Base-by-base conservation (phyloP, 495 filamentous ascomycete genomes). In the Tuber melanosporum region DNA sequence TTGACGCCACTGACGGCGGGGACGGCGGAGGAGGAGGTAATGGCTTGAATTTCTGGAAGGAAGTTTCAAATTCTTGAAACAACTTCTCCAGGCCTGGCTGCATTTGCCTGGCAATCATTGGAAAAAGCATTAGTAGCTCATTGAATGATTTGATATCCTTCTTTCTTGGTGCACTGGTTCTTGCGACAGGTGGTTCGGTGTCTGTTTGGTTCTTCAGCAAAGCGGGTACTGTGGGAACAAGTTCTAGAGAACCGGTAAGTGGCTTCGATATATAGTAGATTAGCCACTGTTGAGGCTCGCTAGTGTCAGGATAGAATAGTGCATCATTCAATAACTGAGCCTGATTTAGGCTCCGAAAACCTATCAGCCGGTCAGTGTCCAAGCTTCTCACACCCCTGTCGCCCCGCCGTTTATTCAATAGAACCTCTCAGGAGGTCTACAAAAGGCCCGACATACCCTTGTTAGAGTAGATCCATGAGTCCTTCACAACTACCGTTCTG, bases 51-150 rank as follows among this genome's bases (percentile, higher is more conserved):
- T 92, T 94, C 77, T 96, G 92, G 75, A 97, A 91, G 69, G 94
- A 91, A 66, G 89, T 89, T 12, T 90, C 91, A 84, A 98, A 98
- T 76, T 97, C 93, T 72, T 90, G 91, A 80, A 98, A 98, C 62
- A 99, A 84, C 84, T 92, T 89, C 83, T 98, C 94, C 32, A 99
- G 85, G 0, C 96, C 96, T 2, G 91, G 89, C 82, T 97, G 93
- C 95, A 98, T 97, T 85, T 98, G 96, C 76, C 93, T 89, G 46
- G 95, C 94, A 79, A 99, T 99, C 89, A 96, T 94, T 17, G 96
- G 96, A 76, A 98, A 99, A 77, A 94, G 88, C 77, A 93, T 92
- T 57, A 99, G 88, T 70, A 99, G 87, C 75, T 98, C 95, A 73
- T 92, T 92, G 84, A 99, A 98, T 3, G 89, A 91, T 83, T 90